Percentiles rank a stretch among this genome's conserved stretches.
These are phyloP conservation scores for Cladorrhinum samala DNA, from an alignment of 495 filamentous ascomycete genomes.

Conservation along the genomic window DNA sequence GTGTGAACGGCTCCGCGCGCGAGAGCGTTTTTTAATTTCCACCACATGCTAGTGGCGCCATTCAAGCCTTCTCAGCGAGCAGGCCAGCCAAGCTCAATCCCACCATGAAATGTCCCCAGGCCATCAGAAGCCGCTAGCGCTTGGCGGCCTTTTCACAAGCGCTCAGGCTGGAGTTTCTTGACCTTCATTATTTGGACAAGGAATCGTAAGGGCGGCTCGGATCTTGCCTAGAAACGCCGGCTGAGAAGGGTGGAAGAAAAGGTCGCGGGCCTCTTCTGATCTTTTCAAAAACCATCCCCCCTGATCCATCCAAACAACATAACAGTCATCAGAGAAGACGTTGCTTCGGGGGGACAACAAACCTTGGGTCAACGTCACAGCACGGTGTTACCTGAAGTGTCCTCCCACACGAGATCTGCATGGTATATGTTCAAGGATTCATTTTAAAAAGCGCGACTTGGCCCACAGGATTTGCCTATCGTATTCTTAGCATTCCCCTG, in stretches of 20 bases:
- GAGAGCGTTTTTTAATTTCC: slow-evolving; percentile 6
- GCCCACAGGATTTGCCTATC: slow-evolving; percentile 6
- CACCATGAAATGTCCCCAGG: slow-evolving; percentile 1
- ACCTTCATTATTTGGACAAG: too few species aligned
- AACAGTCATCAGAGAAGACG: too few species aligned
- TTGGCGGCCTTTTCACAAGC: slow-evolving; percentile 6
- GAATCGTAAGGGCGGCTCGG: not conserved
- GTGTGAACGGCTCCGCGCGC: not conserved
- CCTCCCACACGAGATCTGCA: slow-evolving; percentile 17
- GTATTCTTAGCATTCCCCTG: slow-evolving; percentile 4
- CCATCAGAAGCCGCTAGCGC: slow-evolving; percentile 13
- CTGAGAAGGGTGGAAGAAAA: too few species aligned
- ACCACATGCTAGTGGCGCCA: slow-evolving; percentile 6
- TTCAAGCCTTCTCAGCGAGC: not conserved
- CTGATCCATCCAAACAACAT: too few species aligned
- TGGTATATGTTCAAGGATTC: slow-evolving; percentile 3
- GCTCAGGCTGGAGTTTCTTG: slow-evolving; percentile 10
- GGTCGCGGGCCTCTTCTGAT: too few species aligned
- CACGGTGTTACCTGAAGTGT: too few species aligned
- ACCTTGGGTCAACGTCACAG: not conserved
- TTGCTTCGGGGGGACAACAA: too few species aligned
- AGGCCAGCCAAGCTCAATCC: not conserved
- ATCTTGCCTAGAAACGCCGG: not conserved
- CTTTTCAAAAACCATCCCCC: too few species aligned
- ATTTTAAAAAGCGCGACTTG: slow-evolving; percentile 15